Evolutionary conservation across 2,329 filamentous ascomycete genomes (phyloP), one percentile per base, ranked within the genome.

Genomic region (Beauveria rudraprayagi): DNA sequence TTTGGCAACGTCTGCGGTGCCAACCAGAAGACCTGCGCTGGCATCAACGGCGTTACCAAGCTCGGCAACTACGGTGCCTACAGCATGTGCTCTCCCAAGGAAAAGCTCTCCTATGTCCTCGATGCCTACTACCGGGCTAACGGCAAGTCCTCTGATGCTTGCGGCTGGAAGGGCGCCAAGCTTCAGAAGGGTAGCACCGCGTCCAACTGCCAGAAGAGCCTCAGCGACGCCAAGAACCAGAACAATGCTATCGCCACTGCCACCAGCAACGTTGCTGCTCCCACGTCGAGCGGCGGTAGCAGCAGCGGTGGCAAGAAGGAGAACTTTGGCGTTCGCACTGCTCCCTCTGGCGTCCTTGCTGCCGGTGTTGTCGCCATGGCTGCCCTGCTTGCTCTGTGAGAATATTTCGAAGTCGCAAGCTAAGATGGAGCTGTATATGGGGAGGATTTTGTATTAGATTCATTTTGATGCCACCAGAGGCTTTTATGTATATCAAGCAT

Each of bases 1-100:
- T 97, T 97, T 75, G 80, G 79, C 71, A 86, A 78, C 73, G 83
- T 93, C 74, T 94, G 90, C 76, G 87, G 85, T 61, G 69, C 75
- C 50, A 72, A 79, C 62, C 71, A 75, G 51, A 70, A 73, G 41
- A 80, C 82, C 66, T 94, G 91, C 76, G 76, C 73, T 26, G 90
- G 87, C 60, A 91, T 94, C 75, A 77, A 75, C 65, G 81, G 80
- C 66, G 88, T 92, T 74, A 82, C 82, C 56, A 83, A 81, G 63
- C 82, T 79, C 22, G 90, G 89, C 69, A 76, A 81, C 63, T 94
- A 90, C 73, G 90, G 90, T 67, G 83, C 88, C 53, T 91, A 90
- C 80, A 84, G 85, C 74, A 91, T 91, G 85, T 95, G 90, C 80
- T 79, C 80, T 66, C 70, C 83, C 68, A 80, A 81, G 66, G 80